Base-by-base conservation (phyloP, 176 grass and related monocot genomes). In the Cenchrus americanus region DNA sequence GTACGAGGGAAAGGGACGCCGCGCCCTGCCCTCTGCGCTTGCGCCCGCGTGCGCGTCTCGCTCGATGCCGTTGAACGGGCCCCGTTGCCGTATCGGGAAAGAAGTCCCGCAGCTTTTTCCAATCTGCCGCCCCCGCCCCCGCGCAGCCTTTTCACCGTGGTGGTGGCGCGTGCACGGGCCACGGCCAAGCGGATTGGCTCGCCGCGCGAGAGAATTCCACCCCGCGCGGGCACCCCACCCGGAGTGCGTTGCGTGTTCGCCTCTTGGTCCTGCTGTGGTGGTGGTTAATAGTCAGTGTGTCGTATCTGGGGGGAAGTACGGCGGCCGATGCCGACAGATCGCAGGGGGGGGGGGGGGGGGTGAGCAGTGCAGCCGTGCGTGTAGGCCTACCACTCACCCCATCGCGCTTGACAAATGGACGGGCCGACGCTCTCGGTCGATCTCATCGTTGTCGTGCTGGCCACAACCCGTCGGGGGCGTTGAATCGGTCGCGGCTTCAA, bases 1-100 rank as follows among this genome's bases (percentile, higher is more conserved):
- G 34, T 4, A 37, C 34, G 34, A 11, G 55, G 5, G 71, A 82
- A 55, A 22, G 52, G 24, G 78, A 68, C 78, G 51, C 32, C 48
- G 3, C 51, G 48, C 14, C 0, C 12, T 1, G 42, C 42, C 6
- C 42, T 43, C 23, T 18, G 13, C 12, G 13, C 13, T 14, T 13
- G 34, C 14, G 1, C 22, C 13, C 14, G 58, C 5, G 51, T 6
- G 62, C 30, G 22, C 37, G 40, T 62, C 13, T 43, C 19, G 86
- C 69, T 84, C 37, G 49, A 62, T 18, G 81, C 24, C 75, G 80
- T 84, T 88, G 75, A 88, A 73, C 64, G 54, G 57, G 55, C 75
- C 79, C 57, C 6, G 66, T 79, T 88, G 68, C 81, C 81, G 66
- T 78, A 88, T 73, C 54, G 12, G 86, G 86, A 79, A 88, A 79